Percentiles rank a stretch among this genome's conserved stretches.
These are phyloP conservation scores for Flaveria ramosissima DNA, from an alignment of 129 eudicot genomes.

Conservation along the genomic window DNA sequence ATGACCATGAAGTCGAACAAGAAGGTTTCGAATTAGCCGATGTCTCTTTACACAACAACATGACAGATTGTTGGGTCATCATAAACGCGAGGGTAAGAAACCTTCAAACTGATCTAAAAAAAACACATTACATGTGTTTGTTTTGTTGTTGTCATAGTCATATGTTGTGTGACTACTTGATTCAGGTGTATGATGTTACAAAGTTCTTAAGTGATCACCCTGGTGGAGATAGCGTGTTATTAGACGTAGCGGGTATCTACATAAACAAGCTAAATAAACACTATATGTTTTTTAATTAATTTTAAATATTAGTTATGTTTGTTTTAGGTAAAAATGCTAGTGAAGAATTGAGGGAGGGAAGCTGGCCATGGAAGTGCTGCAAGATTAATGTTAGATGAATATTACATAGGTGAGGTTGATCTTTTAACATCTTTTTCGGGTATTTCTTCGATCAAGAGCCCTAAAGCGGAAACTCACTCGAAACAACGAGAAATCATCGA, in stretches of 20 bases:
- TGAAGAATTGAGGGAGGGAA: slow-evolving; percentile 71
- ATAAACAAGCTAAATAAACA: neutral
- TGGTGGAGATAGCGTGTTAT: slow-evolving; percentile 62
- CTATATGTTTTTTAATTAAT: neutral
- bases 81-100: slow-evolving; percentile 57
- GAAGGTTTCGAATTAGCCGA: slow-evolving; percentile 34
- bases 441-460: neutral
- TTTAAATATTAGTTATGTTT: neutral
- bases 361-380: slow-evolving; percentile 83
- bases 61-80: slow-evolving; percentile 56
- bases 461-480: neutral
- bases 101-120: neutral
- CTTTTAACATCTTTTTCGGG: slow-evolving; percentile 9
- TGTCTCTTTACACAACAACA: slow-evolving; percentile 50
- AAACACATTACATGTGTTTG: too few relatives aligned
- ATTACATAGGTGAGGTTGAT: slow-evolving; percentile 52
- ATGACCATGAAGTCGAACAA: slow-evolving; percentile 27
- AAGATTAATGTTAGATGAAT: slow-evolving; percentile 76
- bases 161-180: neutral
- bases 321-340: slow-evolving; percentile 65
- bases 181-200: slow-evolving; percentile 66
- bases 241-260: slow-evolving; percentile 56
- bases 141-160: too few relatives aligned
- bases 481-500: neutral
- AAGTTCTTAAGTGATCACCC: slow-evolving; percentile 69